phyloP scores from a whole-genome alignment of 768 basidiomycete genomes.

The Pulveroboletus sp. region DNA sequence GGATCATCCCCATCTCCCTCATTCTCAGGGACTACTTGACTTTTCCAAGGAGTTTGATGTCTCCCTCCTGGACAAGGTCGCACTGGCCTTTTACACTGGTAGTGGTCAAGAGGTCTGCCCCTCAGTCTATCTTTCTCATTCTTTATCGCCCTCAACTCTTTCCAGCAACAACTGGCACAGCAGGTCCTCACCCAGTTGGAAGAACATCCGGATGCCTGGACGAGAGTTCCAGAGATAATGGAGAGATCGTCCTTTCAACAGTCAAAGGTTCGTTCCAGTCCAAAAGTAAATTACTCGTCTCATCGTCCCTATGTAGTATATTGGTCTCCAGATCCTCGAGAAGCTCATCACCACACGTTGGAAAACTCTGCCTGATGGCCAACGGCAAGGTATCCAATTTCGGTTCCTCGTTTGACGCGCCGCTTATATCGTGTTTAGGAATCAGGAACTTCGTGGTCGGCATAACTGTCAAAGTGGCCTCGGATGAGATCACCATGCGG shows the following conservation, averaged over 20 bases:
- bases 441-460: constrained; percentile 97
- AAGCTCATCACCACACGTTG: constrained; percentile 92
- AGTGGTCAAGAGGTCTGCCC: constrained; percentile 70
- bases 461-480: constrained; percentile 87
- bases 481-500: constrained; percentile 82
- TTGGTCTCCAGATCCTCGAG: constrained; percentile 95
- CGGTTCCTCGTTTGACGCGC: constrained; percentile 2
- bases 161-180: constrained; percentile 92
- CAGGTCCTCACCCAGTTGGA: constrained; percentile 93
- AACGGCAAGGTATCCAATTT: constrained; percentile 67
- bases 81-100: constrained; percentile 87
- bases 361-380: constrained; percentile 93
- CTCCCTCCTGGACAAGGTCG: constrained; percentile 86
- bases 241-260: constrained; percentile 82
- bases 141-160: constrained; percentile 6
- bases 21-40: constrained; percentile 76
- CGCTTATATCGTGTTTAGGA: constrained; percentile 40
- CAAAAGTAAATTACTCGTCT: background rate
- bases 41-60: constrained; percentile 94
- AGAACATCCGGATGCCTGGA: constrained; percentile 96
- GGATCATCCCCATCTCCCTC: background rate
- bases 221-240: constrained; percentile 89
- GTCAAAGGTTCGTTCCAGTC: constrained; percentile 56
- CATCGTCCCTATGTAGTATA: constrained; percentile 56
- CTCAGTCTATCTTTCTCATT: constrained; percentile 5